These are phyloP conservation scores for Azolla pinnata DNA, from an alignment of 75 land plant genomes.

Conservation along the genomic window DNA sequence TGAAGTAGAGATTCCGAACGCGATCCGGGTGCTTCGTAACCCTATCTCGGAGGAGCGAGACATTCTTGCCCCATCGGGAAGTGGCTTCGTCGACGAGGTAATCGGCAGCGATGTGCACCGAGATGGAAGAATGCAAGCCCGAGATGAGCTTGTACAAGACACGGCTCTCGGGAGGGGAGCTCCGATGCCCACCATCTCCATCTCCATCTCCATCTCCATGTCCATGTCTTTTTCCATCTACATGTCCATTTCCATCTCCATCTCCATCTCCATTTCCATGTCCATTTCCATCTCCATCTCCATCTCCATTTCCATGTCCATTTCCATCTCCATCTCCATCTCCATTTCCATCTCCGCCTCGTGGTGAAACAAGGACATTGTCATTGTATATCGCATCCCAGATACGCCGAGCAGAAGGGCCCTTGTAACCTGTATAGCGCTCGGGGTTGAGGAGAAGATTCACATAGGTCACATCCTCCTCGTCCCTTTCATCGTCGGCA, in stretches of 20 bases:
- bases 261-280: too few relatives aligned
- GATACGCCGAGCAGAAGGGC: conserved; percentile 75
- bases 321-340: too few relatives aligned
- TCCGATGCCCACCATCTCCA: conserved; percentile 6
- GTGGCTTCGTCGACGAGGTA: conserved; percentile 75
- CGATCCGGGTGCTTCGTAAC: conserved; percentile 73
- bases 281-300: too few relatives aligned
- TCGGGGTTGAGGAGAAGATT: conserved; percentile 86
- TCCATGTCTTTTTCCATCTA: conserved; percentile 36
- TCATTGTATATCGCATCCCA: conserved; percentile 73
- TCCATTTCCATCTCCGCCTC: too few relatives aligned
- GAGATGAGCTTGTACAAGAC: conserved; percentile 84
- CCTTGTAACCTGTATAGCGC: conserved; percentile 84
- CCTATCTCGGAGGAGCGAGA: conserved; percentile 58
- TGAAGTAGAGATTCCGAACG: conserved; percentile 79
- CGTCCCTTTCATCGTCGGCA: conserved; percentile 67
- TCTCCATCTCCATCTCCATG: too few relatives aligned
- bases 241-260: too few relatives aligned
- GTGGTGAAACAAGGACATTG: conserved; percentile 20
- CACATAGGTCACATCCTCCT: conserved; percentile 83
- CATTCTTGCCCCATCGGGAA: conserved; percentile 73
- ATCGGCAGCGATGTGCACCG: conserved; percentile 83
- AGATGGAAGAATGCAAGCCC: conserved; percentile 84
- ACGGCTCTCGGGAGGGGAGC: conserved; percentile 56
- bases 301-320: conserved; percentile 23